Evolutionary conservation across 179 eudicot genomes (phyloP).

Genomic region (Silene vulgaris): DNA sequence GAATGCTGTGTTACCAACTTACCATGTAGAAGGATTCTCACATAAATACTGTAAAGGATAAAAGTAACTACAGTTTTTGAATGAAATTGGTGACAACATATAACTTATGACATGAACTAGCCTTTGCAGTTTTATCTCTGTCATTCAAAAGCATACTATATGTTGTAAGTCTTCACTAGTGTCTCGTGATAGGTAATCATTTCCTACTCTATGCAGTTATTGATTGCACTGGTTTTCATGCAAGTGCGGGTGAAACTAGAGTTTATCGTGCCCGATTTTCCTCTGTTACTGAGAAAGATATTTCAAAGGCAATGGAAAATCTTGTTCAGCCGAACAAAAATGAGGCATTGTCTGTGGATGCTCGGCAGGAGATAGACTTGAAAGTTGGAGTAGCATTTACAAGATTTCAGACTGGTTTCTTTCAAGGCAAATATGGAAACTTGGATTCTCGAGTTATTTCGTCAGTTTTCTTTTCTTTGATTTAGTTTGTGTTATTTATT

Average conservation of each 20-base stretch:
- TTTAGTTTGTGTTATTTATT: conserved; percentile 21
- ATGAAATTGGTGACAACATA: background rate
- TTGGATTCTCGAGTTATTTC: conserved; percentile 95
- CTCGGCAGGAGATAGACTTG: conserved; percentile 95
- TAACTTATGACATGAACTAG: background rate
- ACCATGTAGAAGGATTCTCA: conserved; percentile 4
- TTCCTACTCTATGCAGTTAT: conserved; percentile 47
- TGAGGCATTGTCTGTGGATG: conserved; percentile 95
- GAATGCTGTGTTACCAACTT: background rate
- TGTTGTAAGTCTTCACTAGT: background rate
- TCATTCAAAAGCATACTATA: background rate
- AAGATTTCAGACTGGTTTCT: conserved; percentile 77
- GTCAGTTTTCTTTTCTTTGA: conserved; percentile 50
- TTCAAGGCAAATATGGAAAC: conserved; percentile 97
- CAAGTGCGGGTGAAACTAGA: conserved; percentile 42
- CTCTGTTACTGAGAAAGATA: conserved; percentile 81
- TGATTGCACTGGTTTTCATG: conserved; percentile 71
- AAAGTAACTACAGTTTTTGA: background rate
- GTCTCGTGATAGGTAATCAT: background rate
- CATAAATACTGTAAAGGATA: background rate
- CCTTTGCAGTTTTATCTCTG: background rate
- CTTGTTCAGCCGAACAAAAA: conserved; percentile 78
- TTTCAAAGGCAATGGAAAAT: conserved; percentile 70
- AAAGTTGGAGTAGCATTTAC: conserved; percentile 99
- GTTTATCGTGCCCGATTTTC: conserved; percentile 88